Percentiles rank a stretch among this genome's conserved stretches.
Evolutionary conservation across 2,329 filamentous ascomycete species (phyloP).

Genomic region (Neocucurbitaria cava): DNA sequence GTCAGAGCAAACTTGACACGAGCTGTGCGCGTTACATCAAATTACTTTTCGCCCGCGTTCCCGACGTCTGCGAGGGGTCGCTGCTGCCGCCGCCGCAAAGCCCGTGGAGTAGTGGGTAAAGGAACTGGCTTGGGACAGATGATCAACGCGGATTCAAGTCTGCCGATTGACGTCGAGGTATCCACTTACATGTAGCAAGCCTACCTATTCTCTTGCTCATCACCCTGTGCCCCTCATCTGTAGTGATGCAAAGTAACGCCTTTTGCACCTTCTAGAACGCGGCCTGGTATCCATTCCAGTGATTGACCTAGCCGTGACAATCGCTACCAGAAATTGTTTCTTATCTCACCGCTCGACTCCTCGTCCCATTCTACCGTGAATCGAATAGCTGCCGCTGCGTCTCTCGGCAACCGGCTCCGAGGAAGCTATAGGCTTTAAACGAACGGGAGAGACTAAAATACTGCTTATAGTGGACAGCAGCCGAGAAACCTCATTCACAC

Average conservation of each 20-base stretch:
- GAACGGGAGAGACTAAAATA: slow-evolving; percentile 29
- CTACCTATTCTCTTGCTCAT: slow-evolving; percentile 20
- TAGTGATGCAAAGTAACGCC: slow-evolving; percentile 26
- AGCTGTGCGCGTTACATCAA: slow-evolving; percentile 15
- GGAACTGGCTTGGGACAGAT: slow-evolving; percentile 16
- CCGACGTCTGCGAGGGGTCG: slow-evolving; percentile 12
- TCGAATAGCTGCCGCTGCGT: slow-evolving; percentile 30
- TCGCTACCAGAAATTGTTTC: slow-evolving; percentile 24
- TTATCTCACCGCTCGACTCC: slow-evolving; percentile 20
- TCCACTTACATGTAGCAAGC: slow-evolving; percentile 33
- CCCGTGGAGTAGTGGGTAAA: slow-evolving; percentile 16
- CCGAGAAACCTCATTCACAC: slow-evolving; percentile 4
- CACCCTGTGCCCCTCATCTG: slow-evolving; percentile 9
- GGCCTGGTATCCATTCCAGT: slow-evolving; percentile 18
- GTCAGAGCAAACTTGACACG: slow-evolving; percentile 22
- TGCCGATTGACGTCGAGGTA: slow-evolving; percentile 41
- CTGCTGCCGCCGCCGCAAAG: slow-evolving; percentile 14
- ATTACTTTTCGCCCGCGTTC: slow-evolving; percentile 16
- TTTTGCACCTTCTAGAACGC: slow-evolving; percentile 21
- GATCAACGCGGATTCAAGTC: slow-evolving; percentile 29
- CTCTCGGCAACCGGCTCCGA: slow-evolving; percentile 35
- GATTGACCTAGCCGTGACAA: slow-evolving; percentile 38
- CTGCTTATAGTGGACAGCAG: slow-evolving; percentile 10
- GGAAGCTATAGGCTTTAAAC: slow-evolving; percentile 26
- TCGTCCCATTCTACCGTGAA: slow-evolving; percentile 23